phyloP scores from a whole-genome alignment of 108 stramenopile genomes.

The Chaetoceros muelleri region DNA sequence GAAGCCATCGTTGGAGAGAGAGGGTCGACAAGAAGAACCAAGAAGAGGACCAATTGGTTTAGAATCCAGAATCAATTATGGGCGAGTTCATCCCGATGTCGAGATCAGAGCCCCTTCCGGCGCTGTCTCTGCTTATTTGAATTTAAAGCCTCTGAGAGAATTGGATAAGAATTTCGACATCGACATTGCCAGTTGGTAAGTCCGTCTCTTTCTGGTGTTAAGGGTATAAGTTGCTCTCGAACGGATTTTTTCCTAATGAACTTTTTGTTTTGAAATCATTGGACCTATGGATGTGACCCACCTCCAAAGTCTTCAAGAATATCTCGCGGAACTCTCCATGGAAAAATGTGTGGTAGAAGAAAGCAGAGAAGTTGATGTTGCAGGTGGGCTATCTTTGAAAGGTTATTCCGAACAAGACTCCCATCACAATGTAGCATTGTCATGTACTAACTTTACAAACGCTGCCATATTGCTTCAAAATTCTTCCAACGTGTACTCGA shows the following conservation, averaged over 20 bases:
- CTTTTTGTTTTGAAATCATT: too few species aligned
- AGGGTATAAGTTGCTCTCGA: too few species aligned
- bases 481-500: constrained; percentile 72
- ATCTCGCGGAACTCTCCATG: constrained; percentile 28
- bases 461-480: constrained; percentile 94
- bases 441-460: constrained; percentile 87
- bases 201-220: background rate
- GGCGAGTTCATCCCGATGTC: background rate
- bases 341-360: background rate
- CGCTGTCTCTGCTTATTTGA: constrained; percentile 23
- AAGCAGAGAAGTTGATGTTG: background rate
- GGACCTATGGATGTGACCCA: too few species aligned
- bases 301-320: constrained; percentile 53
- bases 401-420: constrained; percentile 19
- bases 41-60: too few species aligned
- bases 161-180: constrained; percentile 93
- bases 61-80: background rate
- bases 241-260: too few species aligned
- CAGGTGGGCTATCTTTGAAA: background rate
- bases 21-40: too few species aligned
- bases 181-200: constrained; percentile 86
- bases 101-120: background rate
- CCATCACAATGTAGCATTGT: constrained; percentile 24
- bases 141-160: constrained; percentile 85
- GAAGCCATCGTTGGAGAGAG: too few species aligned